phyloP scores from a whole-genome alignment of 352 stramenopile species.

The Thalassiosira gravida region DNA sequence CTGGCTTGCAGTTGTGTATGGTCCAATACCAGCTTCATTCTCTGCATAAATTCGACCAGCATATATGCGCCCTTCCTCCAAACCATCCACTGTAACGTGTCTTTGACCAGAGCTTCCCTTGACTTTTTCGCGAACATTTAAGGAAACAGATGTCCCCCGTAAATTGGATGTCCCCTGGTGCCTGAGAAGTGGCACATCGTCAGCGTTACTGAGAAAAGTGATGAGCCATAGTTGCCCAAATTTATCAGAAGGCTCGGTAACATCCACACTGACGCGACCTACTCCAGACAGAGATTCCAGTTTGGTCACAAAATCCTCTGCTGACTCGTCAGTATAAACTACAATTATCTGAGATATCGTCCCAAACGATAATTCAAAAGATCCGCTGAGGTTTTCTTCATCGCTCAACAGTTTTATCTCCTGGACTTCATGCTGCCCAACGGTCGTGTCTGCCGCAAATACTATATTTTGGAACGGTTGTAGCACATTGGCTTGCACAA shows the following conservation, averaged over 20 bases:
- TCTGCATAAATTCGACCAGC: constrained; percentile 87
- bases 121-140: constrained; percentile 54
- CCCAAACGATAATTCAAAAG: constrained; percentile 73
- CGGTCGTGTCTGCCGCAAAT: constrained; percentile 36
- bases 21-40: constrained; percentile 88
- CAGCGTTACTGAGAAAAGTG: constrained; percentile 60
- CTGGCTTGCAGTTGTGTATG: constrained; percentile 72
- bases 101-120: constrained; percentile 44
- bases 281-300: constrained; percentile 71
- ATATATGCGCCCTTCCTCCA: constrained; percentile 75
- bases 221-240: constrained; percentile 57
- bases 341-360: constrained; percentile 36
- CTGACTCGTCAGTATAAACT: constrained; percentile 66
- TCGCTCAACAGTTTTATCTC: constrained; percentile 68
- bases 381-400: constrained; percentile 70
- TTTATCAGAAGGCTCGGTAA: constrained; percentile 1
- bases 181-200: constrained; percentile 64
- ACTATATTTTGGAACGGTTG: constrained; percentile 70
- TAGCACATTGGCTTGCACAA: constrained; percentile 52
- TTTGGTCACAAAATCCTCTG: constrained; percentile 64
- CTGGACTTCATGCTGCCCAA: constrained; percentile 72
- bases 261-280: constrained; percentile 67
- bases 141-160: constrained; percentile 46
- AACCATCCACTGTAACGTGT: constrained; percentile 40
- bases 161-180: constrained; percentile 50